Evolutionary conservation across 164 flowering plant genomes (phyloP).

Genomic region (Chimonanthus praecox): DNA sequence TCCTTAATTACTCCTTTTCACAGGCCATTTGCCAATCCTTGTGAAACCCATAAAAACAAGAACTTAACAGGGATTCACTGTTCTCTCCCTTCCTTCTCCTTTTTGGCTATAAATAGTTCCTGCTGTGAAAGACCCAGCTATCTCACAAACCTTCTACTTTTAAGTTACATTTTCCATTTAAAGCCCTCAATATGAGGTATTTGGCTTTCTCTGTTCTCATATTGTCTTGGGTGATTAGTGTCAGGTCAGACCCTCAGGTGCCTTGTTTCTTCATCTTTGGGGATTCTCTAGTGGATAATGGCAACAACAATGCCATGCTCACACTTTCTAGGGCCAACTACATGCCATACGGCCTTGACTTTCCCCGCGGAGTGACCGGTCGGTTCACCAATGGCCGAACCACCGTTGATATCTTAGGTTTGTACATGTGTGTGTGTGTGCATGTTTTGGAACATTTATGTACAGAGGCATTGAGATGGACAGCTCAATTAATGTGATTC

Average conservation of each 20-base stretch:
- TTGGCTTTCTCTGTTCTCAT: background rate
- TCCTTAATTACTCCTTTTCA: background rate
- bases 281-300: conserved; percentile 86
- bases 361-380: conserved; percentile 64
- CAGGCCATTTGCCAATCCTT: background rate
- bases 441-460: background rate
- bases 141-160: background rate
- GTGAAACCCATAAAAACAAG: background rate
- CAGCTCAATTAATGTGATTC: background rate
- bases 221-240: background rate
- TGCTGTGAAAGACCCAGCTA: background rate
- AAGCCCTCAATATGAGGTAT: background rate
- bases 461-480: no score
- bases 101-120: background rate
- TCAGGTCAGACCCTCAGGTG: conserved; percentile 29
- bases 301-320: conserved; percentile 68
- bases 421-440: background rate
- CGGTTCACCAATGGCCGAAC: conserved; percentile 85
- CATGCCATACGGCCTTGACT: conserved; percentile 79
- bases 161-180: no score
- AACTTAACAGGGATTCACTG: background rate
- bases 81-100: background rate
- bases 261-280: conserved; percentile 85
- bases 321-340: conserved; percentile 82
- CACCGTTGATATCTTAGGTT: conserved; percentile 64